Evolutionary conservation across 805 yeast species (phyloP), one percentile per base, ranked within the genome.

Genomic region (Cyberlindnera mycetangii): DNA sequence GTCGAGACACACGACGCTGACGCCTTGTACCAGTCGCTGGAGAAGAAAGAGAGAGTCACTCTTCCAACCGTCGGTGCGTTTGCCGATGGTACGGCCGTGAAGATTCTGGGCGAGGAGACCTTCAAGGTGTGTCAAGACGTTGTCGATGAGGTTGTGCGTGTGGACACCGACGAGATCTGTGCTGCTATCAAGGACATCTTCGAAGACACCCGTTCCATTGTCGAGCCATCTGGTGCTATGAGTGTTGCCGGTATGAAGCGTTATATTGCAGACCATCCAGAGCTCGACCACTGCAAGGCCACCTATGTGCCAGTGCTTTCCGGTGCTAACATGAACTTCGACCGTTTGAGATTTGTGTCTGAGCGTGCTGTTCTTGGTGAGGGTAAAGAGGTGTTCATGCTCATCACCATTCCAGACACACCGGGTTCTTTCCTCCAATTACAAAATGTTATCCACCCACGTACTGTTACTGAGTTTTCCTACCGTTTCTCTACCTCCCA

Each of bases 321-420:
- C 17, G 99, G 99, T 47, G 99, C 99, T 28, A 93, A 93, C 67
- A 90, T 93, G 96, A 92, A 95, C 70, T 93, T 93, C 62, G 99
- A 92, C 66, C 78, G 99, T 58, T 74, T 93, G 58, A 77, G 99
- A 63, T 93, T 93, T 65, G 97, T 93, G 17, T 80, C 96, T 47
- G 99, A 93, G 67, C 83, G 99, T 67, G 97, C 99, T 12, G 95
- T 88, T 41, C 75, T 93, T n/a, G 99, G 99, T 68, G 98, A 92
- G 64, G 99, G 98, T 44, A 87, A 84, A 55, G 99, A 93, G 70
- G 96, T 89, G 7, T 92, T 95, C 58, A 73, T 93, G 74, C 79
- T 86, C 37, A 89, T 90, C 15, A 83, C 89, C 35, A 89, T 93
- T 52, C 97, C 98, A 19, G 99, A 93, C 64, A 68, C 72, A 36